Percentiles rank a stretch among this genome's conserved stretches.
Conservation (phyloP, 2,329 filamentous ascomycete species). For the Sporothrix variecibatus region DNA sequence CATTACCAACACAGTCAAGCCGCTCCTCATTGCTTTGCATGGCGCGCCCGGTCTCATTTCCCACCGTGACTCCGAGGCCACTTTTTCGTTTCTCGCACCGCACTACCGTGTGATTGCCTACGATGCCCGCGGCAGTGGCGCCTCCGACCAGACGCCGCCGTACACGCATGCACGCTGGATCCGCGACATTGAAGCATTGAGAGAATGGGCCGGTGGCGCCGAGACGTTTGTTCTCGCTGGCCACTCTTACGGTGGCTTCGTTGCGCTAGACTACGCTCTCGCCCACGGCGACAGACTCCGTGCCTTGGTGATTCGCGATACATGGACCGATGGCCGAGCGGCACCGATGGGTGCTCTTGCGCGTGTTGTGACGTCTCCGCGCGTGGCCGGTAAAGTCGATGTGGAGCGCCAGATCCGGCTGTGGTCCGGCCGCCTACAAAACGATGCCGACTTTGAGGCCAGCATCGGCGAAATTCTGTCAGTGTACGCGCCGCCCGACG, state of each 20-base stretch:
- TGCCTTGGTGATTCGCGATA: background rate
- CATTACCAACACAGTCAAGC: slow-evolving; percentile 6
- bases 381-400: background rate
- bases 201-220: background rate
- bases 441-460: background rate
- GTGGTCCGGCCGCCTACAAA: background rate
- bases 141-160: background rate
- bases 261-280: background rate
- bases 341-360: background rate
- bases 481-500: background rate
- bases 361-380: background rate
- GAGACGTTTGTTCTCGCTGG: slow-evolving; percentile 7
- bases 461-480: background rate
- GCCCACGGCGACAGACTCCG: background rate
- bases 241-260: background rate
- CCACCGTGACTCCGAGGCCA: background rate
- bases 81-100: background rate
- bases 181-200: background rate
- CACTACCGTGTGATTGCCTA: slow-evolving; percentile 1
- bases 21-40: background rate
- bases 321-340: background rate
- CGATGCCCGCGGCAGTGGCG: slow-evolving; percentile 13
- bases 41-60: background rate
- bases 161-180: slow-evolving; percentile 4
- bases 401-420: background rate